Conservation (phyloP, 805 yeast genomes). For the Sungouiella thailandica region DNA sequence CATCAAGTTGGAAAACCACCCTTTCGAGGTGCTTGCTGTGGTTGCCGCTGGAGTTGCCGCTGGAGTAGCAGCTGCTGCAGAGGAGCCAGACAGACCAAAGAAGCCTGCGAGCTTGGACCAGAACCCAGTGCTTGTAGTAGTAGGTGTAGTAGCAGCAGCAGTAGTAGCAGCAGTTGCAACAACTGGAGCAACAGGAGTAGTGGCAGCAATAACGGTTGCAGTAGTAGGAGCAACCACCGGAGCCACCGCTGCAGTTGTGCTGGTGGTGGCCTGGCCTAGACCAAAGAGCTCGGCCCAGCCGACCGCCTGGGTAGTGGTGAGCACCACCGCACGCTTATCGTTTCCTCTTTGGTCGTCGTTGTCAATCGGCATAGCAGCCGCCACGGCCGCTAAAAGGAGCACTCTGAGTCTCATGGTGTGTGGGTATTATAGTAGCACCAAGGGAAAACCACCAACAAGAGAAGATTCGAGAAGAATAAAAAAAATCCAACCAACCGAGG, state of each 20-base stretch:
- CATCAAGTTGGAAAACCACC: conserved; percentile 6
- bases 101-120: conserved; percentile 1
- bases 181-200: conserved; percentile 2
- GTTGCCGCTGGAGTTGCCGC: conserved; percentile 6
- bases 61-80: conserved; percentile 4
- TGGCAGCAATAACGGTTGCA: conserved; percentile 1
- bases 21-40: conserved; percentile 2
- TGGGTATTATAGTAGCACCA: too few species aligned
- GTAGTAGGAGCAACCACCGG: conserved; percentile 3
- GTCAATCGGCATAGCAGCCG: conserved; percentile 6
- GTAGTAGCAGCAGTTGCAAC: conserved; percentile 2
- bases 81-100: conserved; percentile 2
- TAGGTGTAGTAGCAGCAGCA: conserved; percentile 3
- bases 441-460: too few species aligned
- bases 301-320: conserved; percentile 7
- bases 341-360: conserved; percentile 1
- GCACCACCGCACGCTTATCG: conserved; percentile 2
- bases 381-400: conserved; percentile 5
- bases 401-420: conserved; percentile 2
- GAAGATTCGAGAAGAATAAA: too few species aligned
- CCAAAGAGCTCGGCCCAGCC: conserved; percentile 13
- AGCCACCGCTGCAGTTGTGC: conserved; percentile 1
- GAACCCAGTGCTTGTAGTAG: conserved; percentile 1
- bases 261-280: not conserved
- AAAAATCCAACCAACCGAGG: too few species aligned